Percentiles rank a stretch among this genome's conserved stretches.
Evolutionary conservation across 768 basidiomycete species (phyloP).

Genomic region (Serendipita vermifera): DNA sequence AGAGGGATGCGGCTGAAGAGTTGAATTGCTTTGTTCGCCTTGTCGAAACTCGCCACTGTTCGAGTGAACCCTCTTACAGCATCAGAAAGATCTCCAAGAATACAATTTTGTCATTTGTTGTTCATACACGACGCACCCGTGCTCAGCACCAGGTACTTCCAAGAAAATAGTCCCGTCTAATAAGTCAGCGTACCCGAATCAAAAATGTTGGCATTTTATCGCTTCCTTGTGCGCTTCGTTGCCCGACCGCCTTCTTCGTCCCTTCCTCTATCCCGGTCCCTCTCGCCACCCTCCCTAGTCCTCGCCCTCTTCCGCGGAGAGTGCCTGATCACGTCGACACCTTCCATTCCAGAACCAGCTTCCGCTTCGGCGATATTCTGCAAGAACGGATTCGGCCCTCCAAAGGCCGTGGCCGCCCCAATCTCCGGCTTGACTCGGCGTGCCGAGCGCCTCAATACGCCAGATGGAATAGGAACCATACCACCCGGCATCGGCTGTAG

Average conservation of each 20-base stretch:
- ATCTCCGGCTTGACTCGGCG: background rate
- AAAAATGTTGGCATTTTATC: background rate
- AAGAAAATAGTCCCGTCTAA: no score
- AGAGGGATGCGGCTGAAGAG: slow-evolving; percentile 24
- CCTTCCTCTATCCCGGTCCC: background rate
- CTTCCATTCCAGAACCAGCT: no score
- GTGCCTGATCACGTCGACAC: no score
- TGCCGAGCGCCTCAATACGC: background rate
- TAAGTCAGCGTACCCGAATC: no score
- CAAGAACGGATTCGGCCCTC: no score
- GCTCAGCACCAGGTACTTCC: no score
- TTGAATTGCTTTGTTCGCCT: slow-evolving; percentile 5
- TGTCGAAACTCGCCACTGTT: no score
- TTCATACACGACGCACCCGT: no score
- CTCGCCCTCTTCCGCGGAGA: background rate
- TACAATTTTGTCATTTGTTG: no score
- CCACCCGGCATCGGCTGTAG: background rate
- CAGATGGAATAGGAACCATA: background rate
- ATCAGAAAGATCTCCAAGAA: no score
- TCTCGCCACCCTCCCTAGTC: background rate
- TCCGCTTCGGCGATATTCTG: background rate
- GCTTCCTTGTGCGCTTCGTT: background rate
- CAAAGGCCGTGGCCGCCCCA: background rate
- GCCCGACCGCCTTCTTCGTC: background rate
- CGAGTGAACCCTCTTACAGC: no score